Base-by-base conservation (phyloP, 2,329 filamentous ascomycete species). In the Venturia aucupariae region DNA sequence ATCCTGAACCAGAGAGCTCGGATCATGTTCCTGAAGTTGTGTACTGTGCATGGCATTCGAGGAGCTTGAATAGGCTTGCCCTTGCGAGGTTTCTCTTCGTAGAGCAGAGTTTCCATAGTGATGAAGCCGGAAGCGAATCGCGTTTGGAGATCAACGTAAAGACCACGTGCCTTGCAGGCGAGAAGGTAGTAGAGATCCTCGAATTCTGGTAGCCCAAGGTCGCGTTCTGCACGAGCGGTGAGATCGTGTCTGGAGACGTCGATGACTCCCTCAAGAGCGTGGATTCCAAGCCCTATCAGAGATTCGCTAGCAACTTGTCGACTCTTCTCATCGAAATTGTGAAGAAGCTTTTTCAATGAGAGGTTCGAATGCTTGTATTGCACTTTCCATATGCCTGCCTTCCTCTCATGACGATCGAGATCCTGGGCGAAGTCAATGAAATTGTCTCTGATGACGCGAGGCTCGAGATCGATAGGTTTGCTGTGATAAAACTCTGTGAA, bases 151-250 rank as follows among this genome's bases (percentile, higher is more conserved):
- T 63, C 46, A 22, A 15, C 22, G n/a, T 63, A 63, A 13, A 63
- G 38, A 15, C 24, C 27, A 7, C 62, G 62, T 44, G 62, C 51
- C 48, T 63, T 63, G 48, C 62, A 63, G 51, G 62, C 62, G 35
- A 63, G 62, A 39, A 63, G 46, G 38, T 63, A 63, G 27, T 63
- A 63, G 22, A 63, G 51, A 46, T 63, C 62, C 51, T 63, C 62
- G 62, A 63, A 63, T 32, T 63, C 62, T 11, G 51, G 35, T 10
- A 44, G 35, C 11, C 62, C 62, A 57, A 63, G 46, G n/a, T 57
- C 51, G 35, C 30, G 51, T 57, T 57, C 30, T 11, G 51, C 51
- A 30, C 51, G 51, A 15, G 51, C 51, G 17, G 35, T 22, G 27
- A 17, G 51, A 15, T 57, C 30, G 17, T 57, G 10, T 35, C 15